Base-by-base conservation (phyloP, 73 alveolate species). In the Loxodes magnus region DNA sequence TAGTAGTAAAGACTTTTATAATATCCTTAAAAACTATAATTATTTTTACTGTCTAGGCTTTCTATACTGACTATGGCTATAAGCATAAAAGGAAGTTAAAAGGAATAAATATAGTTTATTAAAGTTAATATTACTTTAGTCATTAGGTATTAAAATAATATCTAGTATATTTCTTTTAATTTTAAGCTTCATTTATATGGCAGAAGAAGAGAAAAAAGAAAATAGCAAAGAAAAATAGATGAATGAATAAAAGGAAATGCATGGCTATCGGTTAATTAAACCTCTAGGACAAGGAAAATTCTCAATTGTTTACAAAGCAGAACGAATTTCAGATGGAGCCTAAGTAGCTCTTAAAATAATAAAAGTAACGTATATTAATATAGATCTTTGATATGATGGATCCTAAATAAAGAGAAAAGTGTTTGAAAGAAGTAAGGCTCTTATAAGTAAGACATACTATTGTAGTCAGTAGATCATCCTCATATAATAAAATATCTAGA, bases 381-480 rank as follows among this genome's bases (percentile, higher is more conserved):
- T 73, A 80, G 89, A 92, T 88, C 41, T 93, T 89, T 63, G 99
- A 93, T 51, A 88, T 88, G 96, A 82, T 79, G 84, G 99, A 89
- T 60, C 91, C 84, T 43, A 86, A 68, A 49, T 67, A 76, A 51
- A 51, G 96, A 14, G 97, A 93, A 52, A 93, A 93, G 51, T 93
- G 99, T 53, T 46, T 93, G 20, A 92, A 93, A 53, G 99, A 93
- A 59, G 96, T 89, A 22, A 51, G 77, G 25, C 54, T 83, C 25
- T 43, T 87, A 27, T 59, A 76, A 54, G 56, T 36, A 67, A 67
- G 81, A 28, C 2, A 43, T 63, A 19, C 41, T 65, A 1, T 56
- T 74, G 66, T 66, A 79, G 50, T 84, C 88, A 17, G 84, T 93
- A 15, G 87, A 81, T 51, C 97, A 93, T 71, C 92, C 97, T 24